A percentile compares a stretch with the other conserved stretches of the same genome.
phyloP scores from a whole-genome alignment of 805 yeast species.

The Alloascoidea hylecoeti region DNA sequence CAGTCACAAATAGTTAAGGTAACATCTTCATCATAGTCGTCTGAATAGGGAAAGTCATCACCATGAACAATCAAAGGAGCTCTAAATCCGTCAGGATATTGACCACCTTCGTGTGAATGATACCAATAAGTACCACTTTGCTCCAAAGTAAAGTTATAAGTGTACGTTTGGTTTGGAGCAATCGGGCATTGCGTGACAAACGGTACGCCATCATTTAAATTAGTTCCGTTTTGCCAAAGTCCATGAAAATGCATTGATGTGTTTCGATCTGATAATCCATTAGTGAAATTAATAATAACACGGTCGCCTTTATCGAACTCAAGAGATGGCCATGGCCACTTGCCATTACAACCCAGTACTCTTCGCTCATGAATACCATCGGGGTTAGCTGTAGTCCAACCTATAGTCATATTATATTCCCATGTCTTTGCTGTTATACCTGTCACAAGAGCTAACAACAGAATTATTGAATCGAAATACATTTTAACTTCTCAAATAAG shows the following conservation, averaged over 20 bases:
- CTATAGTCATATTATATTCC: slow-evolving; percentile 21
- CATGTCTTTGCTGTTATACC: too few species aligned
- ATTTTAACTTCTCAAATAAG: too few species aligned
- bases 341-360: slow-evolving; percentile 52
- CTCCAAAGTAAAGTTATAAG: slow-evolving; percentile 81
- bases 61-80: slow-evolving; percentile 57
- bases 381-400: slow-evolving; percentile 31
- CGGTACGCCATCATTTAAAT: slow-evolving; percentile 85
- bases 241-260: slow-evolving; percentile 93
- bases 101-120: slow-evolving; percentile 85
- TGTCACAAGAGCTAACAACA: too few species aligned
- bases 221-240: slow-evolving; percentile 62
- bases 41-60: slow-evolving; percentile 39
- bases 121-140: slow-evolving; percentile 95
- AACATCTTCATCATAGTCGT: slow-evolving; percentile 68
- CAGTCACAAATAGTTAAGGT: slow-evolving; percentile 64
- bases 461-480: too few species aligned
- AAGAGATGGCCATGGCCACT: slow-evolving; percentile 79
- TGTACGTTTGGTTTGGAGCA: slow-evolving; percentile 57
- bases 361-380: slow-evolving; percentile 41
- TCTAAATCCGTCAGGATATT: slow-evolving; percentile 78
- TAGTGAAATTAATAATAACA: slow-evolving; percentile 56
- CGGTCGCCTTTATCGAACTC: slow-evolving; percentile 70
- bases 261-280: slow-evolving; percentile 54
- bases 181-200: slow-evolving; percentile 85